These are phyloP conservation scores for Aureobasidium sp. DNA, from an alignment of 2,329 filamentous ascomycete genomes.

Conservation along the genomic window DNA sequence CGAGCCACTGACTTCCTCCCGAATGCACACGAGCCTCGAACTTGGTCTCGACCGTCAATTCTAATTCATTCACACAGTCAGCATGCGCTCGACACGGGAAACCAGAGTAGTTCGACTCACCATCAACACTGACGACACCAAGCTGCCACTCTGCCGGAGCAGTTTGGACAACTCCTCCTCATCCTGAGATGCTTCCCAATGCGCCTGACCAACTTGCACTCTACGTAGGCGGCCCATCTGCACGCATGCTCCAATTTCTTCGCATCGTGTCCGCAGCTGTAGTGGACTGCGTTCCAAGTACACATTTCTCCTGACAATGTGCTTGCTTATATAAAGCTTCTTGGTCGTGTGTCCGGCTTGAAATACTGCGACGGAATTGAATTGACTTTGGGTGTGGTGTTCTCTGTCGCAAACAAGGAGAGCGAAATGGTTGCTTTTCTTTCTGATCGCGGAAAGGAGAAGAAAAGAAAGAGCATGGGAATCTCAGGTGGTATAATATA, in stretches of 20 bases:
- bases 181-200: background rate
- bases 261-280: slow-evolving; percentile 9
- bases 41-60: no score
- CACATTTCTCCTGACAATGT: background rate
- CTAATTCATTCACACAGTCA: background rate
- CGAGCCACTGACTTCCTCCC: background rate
- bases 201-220: background rate
- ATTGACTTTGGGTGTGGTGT: background rate
- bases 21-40: no score
- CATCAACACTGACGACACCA: slow-evolving; percentile 9
- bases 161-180: slow-evolving; percentile 4
- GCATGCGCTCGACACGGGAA: background rate
- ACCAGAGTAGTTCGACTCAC: background rate
- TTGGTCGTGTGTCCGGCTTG: background rate
- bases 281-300: slow-evolving; percentile 11
- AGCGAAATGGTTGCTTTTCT: background rate
- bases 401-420: background rate
- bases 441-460: background rate
- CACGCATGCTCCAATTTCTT: slow-evolving; percentile 3
- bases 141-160: background rate
- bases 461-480: background rate
- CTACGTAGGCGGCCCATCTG: slow-evolving; percentile 3
- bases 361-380: background rate
- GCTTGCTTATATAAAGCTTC: background rate
- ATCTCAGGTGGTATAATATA: background rate